Evolutionary conservation across 1,284 basidiomycete species (phyloP).

Genomic region (Leccinum olivaceoglutinosum): DNA sequence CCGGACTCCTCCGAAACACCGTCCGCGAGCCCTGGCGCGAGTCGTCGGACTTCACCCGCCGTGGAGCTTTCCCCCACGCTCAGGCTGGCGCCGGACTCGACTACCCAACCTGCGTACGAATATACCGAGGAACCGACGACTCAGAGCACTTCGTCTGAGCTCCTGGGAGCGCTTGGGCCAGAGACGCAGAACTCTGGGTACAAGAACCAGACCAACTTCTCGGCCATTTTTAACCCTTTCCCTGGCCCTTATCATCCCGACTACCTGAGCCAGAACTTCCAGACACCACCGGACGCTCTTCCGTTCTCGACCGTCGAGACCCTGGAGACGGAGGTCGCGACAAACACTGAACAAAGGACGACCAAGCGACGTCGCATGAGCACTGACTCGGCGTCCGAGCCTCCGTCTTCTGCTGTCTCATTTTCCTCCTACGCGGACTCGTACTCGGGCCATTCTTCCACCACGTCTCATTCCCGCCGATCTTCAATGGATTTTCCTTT

Average conservation of each 20-base stretch:
- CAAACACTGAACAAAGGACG: constrained; percentile 32
- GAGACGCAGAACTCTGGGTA: constrained; percentile 29
- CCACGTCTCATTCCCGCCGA: constrained; percentile 37
- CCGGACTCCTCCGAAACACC: too few species aligned
- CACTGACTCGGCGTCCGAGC: constrained; percentile 63
- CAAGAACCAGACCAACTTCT: constrained; percentile 28
- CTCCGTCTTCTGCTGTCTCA: constrained; percentile 54
- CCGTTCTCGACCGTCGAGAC: constrained; percentile 42
- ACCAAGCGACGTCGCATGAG: constrained; percentile 69
- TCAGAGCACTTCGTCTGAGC: too few species aligned
- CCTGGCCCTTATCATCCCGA: constrained; percentile 72
- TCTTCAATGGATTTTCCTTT: constrained; percentile 64
- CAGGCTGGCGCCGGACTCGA: too few species aligned
- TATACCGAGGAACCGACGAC: too few species aligned
- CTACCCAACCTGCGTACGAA: too few species aligned
- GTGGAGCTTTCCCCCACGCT: too few species aligned
- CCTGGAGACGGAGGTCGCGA: constrained; percentile 32
- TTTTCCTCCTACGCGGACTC: constrained; percentile 42
- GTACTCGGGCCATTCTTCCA: constrained; percentile 40
- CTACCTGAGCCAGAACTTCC: constrained; percentile 47
- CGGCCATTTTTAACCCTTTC: constrained; percentile 35
- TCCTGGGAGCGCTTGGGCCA: constrained; percentile 21
- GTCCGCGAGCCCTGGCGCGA: too few species aligned
- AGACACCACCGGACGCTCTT: constrained; percentile 43
- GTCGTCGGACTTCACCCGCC: too few species aligned